A percentile compares a stretch with the other conserved stretches of the same genome.
phyloP scores from a whole-genome alignment of 2,329 filamentous ascomycete genomes.

The Hirsutella thompsonii region DNA sequence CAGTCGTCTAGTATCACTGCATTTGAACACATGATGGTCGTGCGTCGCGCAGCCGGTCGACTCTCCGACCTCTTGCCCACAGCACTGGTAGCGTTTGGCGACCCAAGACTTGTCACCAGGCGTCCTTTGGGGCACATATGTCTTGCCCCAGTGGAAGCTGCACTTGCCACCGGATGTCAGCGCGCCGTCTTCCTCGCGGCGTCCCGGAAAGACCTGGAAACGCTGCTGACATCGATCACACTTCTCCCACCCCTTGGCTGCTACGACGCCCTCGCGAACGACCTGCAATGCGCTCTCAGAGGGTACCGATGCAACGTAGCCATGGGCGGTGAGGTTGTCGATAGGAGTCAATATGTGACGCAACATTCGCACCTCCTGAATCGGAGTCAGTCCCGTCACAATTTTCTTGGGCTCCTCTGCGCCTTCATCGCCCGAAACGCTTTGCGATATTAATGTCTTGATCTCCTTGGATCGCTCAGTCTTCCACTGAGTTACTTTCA shows the following conservation, averaged over 20 bases:
- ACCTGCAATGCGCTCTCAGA: slow-evolving; percentile 51
- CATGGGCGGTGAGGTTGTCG: slow-evolving; percentile 48
- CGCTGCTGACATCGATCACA: slow-evolving; percentile 79
- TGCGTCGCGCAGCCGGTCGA: slow-evolving; percentile 60
- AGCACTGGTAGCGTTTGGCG: slow-evolving; percentile 63
- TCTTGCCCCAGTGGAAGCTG: slow-evolving; percentile 66
- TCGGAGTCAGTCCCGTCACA: slow-evolving; percentile 53
- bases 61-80: slow-evolving; percentile 60
- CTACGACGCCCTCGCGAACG: slow-evolving; percentile 50
- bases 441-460: slow-evolving; percentile 20
- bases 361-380: slow-evolving; percentile 57
- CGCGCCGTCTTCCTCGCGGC: slow-evolving; percentile 62
- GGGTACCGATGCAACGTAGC: slow-evolving; percentile 63
- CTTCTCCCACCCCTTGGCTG: slow-evolving; percentile 66
- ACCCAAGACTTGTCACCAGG: slow-evolving; percentile 42
- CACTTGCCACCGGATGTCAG: slow-evolving; percentile 69
- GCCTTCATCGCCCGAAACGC: slow-evolving; percentile 12
- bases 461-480: slow-evolving; percentile 34
- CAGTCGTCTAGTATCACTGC: slow-evolving; percentile 60
- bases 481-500: slow-evolving; percentile 61
- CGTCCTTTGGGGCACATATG: slow-evolving; percentile 43
- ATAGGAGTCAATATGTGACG: slow-evolving; percentile 51
- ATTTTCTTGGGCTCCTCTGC: slow-evolving; percentile 34
- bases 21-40: slow-evolving; percentile 77
- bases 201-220: slow-evolving; percentile 86